Base-by-base conservation (phyloP, 2,329 filamentous ascomycete species). In the Clonostachys sp. region DNA sequence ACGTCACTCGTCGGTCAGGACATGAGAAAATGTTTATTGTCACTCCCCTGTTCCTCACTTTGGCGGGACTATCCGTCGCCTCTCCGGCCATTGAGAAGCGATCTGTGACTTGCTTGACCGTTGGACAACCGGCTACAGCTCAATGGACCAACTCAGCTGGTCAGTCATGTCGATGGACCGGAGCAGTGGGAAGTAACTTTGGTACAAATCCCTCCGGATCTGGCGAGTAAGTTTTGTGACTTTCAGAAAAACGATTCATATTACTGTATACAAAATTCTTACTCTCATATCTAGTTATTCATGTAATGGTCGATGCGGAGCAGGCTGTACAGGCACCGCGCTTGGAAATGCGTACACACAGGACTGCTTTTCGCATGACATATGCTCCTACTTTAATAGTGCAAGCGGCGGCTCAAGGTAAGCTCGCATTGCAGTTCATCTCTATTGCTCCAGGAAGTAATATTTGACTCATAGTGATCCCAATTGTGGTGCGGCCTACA, bases 311-410 rank as follows among this genome's bases (percentile, higher is more conserved):
- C 63, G 73, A 33, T 76, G 74, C 34, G 73, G 74, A 24, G 69
- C 66, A 10, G 73, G 71, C 0, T 77, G 73, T 44, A 62, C 56
- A 1, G 73, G 73, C 6, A 43, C 58, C 5, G 61, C 70, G 2
- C 2, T 76, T 8, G 73, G 73, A 4, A 73, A 75, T 34, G 70
- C 60, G 5, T 77, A 77, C 48, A 75, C 73, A 1, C 73, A 75
- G 50, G 70, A 77, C 44, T 77, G 74, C 53, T 76, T 72, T 52
- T 70, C 67, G 1, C 74, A 77, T 46, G 74, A 77, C 44, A 67
- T 77, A 12, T 77, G 74, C 55, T 75, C 71, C 5, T 77, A 71
- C 51, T 77, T 77, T 49, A 68, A 76, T 33, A 69, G 68, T 45
- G 71, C 73, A 2, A 68, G 60, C n/a, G 70, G 71, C 8, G 73